phyloP scores from a whole-genome alignment of 2,329 filamentous ascomycete species.

The Fusarium keratoplasticum region DNA sequence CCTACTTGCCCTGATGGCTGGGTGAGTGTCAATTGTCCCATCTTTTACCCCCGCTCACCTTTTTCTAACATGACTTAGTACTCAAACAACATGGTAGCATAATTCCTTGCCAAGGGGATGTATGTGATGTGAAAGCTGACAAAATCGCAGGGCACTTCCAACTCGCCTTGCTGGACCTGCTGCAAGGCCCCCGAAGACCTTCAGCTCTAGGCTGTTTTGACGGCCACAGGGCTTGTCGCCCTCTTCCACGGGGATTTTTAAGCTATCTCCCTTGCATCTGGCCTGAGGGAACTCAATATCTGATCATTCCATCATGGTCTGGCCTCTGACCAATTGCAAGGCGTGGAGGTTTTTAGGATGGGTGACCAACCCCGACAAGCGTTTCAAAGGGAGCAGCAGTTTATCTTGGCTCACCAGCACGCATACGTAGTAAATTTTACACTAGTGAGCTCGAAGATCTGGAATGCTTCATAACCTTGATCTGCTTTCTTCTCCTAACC shows the following conservation, averaged over 20 bases:
- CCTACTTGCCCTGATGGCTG: constrained; percentile 16
- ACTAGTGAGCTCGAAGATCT: not conserved
- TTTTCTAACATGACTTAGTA: not conserved
- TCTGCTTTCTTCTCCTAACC: not conserved
- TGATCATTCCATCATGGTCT: not conserved
- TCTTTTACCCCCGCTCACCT: rapidly evolving
- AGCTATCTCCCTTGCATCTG: not conserved
- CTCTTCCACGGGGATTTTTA: not conserved
- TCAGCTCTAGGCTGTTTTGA: not conserved
- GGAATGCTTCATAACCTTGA: not conserved
- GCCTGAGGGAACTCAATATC: not conserved
- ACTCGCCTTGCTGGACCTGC: constrained; percentile 21
- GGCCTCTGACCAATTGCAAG: not conserved
- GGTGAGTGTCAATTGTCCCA: not conserved
- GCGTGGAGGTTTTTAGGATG: not conserved
- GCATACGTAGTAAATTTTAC: not conserved
- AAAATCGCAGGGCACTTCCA: not conserved
- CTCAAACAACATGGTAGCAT: constrained; percentile 6
- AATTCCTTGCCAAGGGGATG: not conserved
- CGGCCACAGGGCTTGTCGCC: not conserved
- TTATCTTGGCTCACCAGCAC: not conserved
- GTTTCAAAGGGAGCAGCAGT: not conserved
- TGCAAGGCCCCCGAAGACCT: constrained; percentile 7
- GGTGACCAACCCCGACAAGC: not conserved
- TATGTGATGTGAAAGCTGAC: too few species aligned